Base-by-base conservation (phyloP, 2,329 filamentous ascomycete genomes). In the Alternaria burnsii region DNA sequence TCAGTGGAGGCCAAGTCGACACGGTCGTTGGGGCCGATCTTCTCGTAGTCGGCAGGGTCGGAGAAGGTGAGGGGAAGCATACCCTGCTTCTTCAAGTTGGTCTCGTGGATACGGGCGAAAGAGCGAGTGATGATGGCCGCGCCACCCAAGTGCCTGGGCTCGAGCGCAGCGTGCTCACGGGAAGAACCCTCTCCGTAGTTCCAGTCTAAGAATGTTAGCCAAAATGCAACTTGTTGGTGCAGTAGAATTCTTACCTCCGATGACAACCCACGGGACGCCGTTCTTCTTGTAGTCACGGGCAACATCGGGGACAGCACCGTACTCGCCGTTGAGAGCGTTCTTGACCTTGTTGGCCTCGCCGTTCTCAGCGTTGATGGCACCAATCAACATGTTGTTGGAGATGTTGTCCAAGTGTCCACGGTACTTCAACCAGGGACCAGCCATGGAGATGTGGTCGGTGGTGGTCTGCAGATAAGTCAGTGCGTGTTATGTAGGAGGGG, bases 41-140 rank as follows among this genome's bases (percentile, higher is more conserved):
- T 97, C 82, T 99, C 95, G 82, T 99, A 99, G 82, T 99, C 95
- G 79, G 91, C 94, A 58, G 94, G 94, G 79, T 98, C 89, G 59
- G 88, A 83, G 85, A 99, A 99, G 75, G 94, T 98, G 69, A 99
- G 88, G 76, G 95, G 95, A 84, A 99, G 91, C 94, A 99, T 97
- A 84, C 95, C 95, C 89, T 99, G 95, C 91, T 99, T 99, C 92
- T 99, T 99, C 86, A 99, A 84, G 89, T 99, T 99, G 86, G 95
- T 99, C 88, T 99, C 95, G 88, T 99, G 95, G 79, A 99, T 99
- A 91, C 95, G 95, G 77, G 95, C 95, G 80, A 99, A 99, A 68
- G 88, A 92, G 79, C 93, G 91, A 78, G 91, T 94, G 80, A 99
- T 96, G 85, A 99, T 97, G 77, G 94, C 95, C 76, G 97, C 88